These are phyloP conservation scores for Fusarium mundagurra DNA, from an alignment of 2,329 filamentous ascomycete species.

Conservation along the genomic window DNA sequence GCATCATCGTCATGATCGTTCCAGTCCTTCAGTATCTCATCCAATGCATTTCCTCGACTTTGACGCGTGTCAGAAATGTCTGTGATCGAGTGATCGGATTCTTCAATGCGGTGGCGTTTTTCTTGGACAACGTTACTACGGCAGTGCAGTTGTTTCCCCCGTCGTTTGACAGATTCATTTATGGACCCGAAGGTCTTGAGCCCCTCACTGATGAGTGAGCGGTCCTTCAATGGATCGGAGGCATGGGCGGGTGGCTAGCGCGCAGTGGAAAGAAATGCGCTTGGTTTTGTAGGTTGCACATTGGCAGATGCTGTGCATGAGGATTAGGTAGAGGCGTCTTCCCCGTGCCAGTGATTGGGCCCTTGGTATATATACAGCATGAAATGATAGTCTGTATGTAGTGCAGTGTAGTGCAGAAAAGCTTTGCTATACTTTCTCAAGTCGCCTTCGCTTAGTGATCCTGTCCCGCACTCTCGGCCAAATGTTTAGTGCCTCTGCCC, in stretches of 20 bases:
- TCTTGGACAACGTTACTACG: background rate
- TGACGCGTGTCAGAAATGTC: fast-evolving
- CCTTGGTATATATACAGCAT: fast-evolving
- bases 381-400: background rate
- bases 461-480: no score
- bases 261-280: fast-evolving
- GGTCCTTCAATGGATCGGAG: fast-evolving
- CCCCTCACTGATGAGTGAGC: fast-evolving
- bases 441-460: no score
- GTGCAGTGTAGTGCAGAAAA: no score
- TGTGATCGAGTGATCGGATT: background rate
- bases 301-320: fast-evolving
- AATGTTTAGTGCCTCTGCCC: background rate
- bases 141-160: background rate
- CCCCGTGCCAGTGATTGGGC: no score
- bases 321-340: fast-evolving
- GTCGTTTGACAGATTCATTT: background rate
- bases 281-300: fast-evolving
- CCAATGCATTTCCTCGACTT: background rate
- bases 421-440: fast-evolving
- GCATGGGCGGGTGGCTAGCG: fast-evolving
- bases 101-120: background rate
- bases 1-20: background rate
- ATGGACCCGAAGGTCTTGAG: background rate
- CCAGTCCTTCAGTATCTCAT: background rate